Percentiles rank a stretch among this genome's conserved stretches.
Conservation (phyloP, 2,329 filamentous ascomycete species). For the Grosmannia serpens region DNA sequence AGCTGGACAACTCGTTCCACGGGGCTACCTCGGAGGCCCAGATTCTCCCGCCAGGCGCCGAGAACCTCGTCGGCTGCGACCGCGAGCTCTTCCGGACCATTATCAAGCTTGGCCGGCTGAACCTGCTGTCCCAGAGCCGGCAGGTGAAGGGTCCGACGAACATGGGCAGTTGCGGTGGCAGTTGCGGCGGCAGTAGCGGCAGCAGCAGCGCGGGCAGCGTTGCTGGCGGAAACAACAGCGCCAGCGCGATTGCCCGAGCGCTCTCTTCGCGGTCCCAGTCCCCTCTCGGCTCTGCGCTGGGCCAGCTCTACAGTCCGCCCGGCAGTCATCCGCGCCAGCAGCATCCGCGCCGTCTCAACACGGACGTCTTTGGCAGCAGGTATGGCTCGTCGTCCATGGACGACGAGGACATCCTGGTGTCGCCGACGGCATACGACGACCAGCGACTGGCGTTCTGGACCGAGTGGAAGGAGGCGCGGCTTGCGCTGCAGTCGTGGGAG, state of each 20-base stretch:
- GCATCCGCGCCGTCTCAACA: conserved; percentile 26
- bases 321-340: conserved; percentile 18
- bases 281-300: conserved; percentile 18
- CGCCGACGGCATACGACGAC: conserved; percentile 41
- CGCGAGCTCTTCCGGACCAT: conserved; percentile 78
- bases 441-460: conserved; percentile 61
- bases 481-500: conserved; percentile 69
- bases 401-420: conserved; percentile 39
- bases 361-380: conserved; percentile 34
- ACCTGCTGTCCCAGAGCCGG: conserved; percentile 65
- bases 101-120: conserved; percentile 70
- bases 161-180: not conserved
- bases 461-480: conserved; percentile 74
- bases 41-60: conserved; percentile 49
- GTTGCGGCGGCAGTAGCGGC: not conserved
- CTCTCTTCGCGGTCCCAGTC: conserved; percentile 23
- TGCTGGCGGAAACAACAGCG: not conserved
- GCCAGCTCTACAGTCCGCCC: conserved; percentile 28
- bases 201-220: not conserved
- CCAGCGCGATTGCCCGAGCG: conserved; percentile 10
- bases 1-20: conserved; percentile 59
- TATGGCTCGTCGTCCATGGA: conserved; percentile 42
- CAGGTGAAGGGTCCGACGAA: conserved; percentile 31
- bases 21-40: conserved; percentile 37
- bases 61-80: conserved; percentile 83